Evolutionary conservation across 2,329 filamentous ascomycete genomes (phyloP), one percentile per base, ranked within the genome.

Genomic region (Colletotrichum graminicola): DNA sequence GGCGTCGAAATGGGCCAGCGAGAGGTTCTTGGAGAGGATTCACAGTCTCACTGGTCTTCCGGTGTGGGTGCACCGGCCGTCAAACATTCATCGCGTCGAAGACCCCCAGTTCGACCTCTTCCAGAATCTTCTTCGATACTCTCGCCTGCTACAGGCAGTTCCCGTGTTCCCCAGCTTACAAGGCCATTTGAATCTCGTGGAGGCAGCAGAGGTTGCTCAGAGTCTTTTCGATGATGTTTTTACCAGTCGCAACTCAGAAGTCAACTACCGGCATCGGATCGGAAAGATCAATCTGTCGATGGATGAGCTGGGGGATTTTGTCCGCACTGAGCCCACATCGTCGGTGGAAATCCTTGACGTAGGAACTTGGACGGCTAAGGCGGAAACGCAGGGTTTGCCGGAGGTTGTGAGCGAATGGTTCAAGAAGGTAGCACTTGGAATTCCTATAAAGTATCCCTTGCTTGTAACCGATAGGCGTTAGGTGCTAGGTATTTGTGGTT

Each of bases 1-100:
- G 5, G 75, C 78, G 0, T 75, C 78, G 0, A 80, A 81, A 66
- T 82, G 80, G 81, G 80, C 75, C 1, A 76, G 75, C 10, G 81
- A 83, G 70, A 59, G 64, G 21, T 74, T 77, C 21, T 74, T 82
- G 0, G 77, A 80, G 67, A 77, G 76, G 6, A 64, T 74, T 2
- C 56, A 54, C 18, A 14, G 54, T 12, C 36, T 52, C 3, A 70
- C 72, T n/a, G 73, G 67, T 11, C 59, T 77, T 11, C 76, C 75
- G 1, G 75, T 79, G 2, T 62, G 62, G 10, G 76, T 81, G 6
- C 77, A 81, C 61, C 76, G 79, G 10, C 77, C 74, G 32, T 75
- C 56, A 18, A 60, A 45, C 18, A 60, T 59, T 39, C 51, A 54
- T 10, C 51, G 51, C 6, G 14, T 29, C 11, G 51, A 54, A 12